Conservation (phyloP, 2,329 filamentous ascomycete species). For the Ophiocordyceps camponoti-saundersi region DNA sequence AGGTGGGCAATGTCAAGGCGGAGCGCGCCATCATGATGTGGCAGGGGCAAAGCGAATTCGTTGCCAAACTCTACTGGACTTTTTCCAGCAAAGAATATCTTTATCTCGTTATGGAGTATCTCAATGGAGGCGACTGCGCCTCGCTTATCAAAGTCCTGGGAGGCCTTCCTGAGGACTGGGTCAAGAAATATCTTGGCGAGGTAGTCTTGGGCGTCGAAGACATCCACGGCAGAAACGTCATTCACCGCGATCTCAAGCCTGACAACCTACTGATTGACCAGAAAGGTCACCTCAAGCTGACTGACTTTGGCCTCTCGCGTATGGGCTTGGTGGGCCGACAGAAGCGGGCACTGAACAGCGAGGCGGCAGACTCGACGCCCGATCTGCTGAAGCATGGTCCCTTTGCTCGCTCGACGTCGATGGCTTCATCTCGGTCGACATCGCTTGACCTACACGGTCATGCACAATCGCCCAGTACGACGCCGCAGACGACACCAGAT, state of each 20-base stretch:
- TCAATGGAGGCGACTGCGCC: conserved; percentile 93
- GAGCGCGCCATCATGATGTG: conserved; percentile 99
- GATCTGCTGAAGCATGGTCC: conserved; percentile 86
- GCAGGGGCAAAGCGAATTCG: conserved; percentile 98
- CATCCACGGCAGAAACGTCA: conserved; percentile 82
- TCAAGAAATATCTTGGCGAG: conserved; percentile 91
- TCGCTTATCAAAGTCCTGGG: conserved; percentile 90
- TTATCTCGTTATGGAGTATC: conserved; percentile 97
- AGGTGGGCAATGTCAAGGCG: conserved; percentile 97
- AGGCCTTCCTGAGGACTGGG: conserved; percentile 90
- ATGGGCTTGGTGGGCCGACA: conserved; percentile 96
- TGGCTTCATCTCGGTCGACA: conserved; percentile 79
- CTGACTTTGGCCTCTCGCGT: conserved; percentile 89
- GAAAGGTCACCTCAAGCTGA: conserved; percentile 89
- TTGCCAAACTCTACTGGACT: conserved; percentile 98
- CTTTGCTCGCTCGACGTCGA: conserved; percentile 70
- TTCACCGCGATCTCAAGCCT: conserved; percentile 91
- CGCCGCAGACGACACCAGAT: conserved; percentile 72
- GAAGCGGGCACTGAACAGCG: conserved; percentile 73
- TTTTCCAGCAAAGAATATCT: conserved; percentile 99
- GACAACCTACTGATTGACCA: conserved; percentile 96
- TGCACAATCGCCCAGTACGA: conserved; percentile 60
- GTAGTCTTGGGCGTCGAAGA: conserved; percentile 95
- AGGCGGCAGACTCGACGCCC: conserved; percentile 64
- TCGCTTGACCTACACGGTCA: conserved; percentile 76